phyloP scores from a whole-genome alignment of 1,284 basidiomycete species.

The Cystobasidium pallidum region DNA sequence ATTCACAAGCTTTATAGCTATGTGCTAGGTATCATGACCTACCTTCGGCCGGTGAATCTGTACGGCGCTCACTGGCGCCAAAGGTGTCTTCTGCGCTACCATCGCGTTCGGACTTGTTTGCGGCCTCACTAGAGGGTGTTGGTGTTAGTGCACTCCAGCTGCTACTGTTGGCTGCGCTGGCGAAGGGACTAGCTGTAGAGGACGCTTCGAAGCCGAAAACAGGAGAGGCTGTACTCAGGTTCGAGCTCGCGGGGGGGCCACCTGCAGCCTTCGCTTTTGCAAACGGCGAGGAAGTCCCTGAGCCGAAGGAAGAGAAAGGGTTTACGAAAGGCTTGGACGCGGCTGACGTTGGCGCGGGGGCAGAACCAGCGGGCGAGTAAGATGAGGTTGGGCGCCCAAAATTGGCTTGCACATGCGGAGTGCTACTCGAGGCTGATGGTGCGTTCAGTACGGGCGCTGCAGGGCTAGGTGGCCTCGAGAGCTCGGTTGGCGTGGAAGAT shows the following conservation, averaged over 20 bases:
- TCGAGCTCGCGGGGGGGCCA: conserved; percentile 15
- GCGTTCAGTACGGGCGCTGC: conserved; percentile 27
- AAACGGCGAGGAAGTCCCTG: conserved; percentile 40
- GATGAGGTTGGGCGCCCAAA: conserved; percentile 37
- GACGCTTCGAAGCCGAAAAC: conserved; percentile 5
- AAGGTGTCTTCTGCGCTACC: neutral
- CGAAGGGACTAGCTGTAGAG: conserved; percentile 40
- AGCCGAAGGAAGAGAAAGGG: conserved; percentile 35
- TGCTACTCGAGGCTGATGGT: neutral
- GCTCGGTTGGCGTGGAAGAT: neutral
- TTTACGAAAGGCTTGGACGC: conserved; percentile 42
- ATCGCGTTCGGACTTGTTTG: conserved; percentile 6
- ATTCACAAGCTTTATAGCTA: too few species aligned
- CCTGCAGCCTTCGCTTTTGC: neutral
- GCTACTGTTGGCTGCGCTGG: conserved; percentile 9
- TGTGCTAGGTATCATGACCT: neutral
- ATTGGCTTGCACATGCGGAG: conserved; percentile 35
- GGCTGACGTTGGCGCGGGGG: neutral
- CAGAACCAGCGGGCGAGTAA: conserved; percentile 13
- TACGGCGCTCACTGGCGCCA: conserved; percentile 1
- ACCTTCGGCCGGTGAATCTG: conserved; percentile 18
- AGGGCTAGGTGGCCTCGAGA: conserved; percentile 8
- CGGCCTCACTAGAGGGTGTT: neutral
- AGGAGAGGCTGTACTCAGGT: conserved; percentile 26
- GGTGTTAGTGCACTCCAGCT: conserved; percentile 21